These are phyloP conservation scores for Penicillium italicum DNA, from an alignment of 2,329 filamentous ascomycete genomes.

Conservation along the genomic window DNA sequence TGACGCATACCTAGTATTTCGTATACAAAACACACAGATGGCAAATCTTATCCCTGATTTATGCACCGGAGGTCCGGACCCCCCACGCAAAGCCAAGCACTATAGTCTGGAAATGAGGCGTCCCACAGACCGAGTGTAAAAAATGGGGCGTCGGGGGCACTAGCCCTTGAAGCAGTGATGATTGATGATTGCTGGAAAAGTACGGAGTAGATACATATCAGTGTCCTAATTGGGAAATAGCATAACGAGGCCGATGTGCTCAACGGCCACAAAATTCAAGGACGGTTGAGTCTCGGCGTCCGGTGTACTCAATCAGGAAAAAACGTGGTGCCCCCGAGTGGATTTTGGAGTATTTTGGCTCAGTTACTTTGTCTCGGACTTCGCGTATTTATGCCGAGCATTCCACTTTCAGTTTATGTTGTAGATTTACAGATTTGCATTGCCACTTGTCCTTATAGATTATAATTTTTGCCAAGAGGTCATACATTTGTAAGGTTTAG, in stretches of 20 bases:
- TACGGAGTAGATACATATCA: not conserved
- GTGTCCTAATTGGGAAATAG: not conserved
- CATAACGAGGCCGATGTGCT: not conserved
- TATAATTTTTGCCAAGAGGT: not conserved
- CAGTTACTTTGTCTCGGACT: not conserved
- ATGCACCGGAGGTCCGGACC: conserved; percentile 16
- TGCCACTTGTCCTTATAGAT: not conserved
- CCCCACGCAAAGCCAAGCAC: conserved; percentile 26
- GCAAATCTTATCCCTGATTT: conserved; percentile 1
- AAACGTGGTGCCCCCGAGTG: not conserved
- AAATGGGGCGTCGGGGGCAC: conserved; percentile 5
- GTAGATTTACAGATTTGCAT: not conserved
- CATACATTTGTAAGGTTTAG: not conserved
- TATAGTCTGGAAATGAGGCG: conserved; percentile 19
- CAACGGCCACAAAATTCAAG: not conserved
- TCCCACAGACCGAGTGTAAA: conserved; percentile 17
- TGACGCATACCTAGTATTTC: not conserved
- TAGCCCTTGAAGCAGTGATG: no score
- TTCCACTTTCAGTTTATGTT: not conserved
- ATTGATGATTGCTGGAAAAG: not conserved
- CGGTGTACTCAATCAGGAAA: not conserved
- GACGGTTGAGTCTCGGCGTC: not conserved
- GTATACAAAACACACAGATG: not conserved
- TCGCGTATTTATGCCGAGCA: conserved; percentile 4
- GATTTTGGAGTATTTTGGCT: not conserved